A percentile compares a stretch with the other conserved stretches of the same genome.
Conservation (phyloP, 2,329 filamentous ascomycete genomes). For the Ceratocystis colombiana region DNA sequence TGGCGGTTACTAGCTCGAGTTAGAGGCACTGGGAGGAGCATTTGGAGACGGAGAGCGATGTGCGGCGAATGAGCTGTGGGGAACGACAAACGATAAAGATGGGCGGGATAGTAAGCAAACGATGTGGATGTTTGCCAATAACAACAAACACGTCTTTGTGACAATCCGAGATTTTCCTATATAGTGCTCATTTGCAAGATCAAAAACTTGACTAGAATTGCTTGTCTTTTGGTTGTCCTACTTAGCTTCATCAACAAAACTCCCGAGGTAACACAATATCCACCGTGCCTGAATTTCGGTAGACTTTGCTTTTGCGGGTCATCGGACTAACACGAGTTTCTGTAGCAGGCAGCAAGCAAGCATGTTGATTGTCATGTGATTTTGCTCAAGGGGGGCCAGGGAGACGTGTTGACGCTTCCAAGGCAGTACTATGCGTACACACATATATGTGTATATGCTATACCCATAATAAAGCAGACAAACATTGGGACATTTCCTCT, state of each 20-base stretch:
- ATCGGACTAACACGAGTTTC: slow-evolving; percentile 10
- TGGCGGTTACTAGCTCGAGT: slow-evolving; percentile 37
- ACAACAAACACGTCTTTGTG: background rate
- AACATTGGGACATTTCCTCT: background rate
- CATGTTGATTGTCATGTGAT: slow-evolving; percentile 12
- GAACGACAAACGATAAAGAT: background rate
- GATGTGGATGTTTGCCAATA: background rate
- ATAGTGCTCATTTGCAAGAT: background rate
- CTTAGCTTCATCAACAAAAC: slow-evolving; percentile 1
- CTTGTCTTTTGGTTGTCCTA: slow-evolving; percentile 2
- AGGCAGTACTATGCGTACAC: too few relatives aligned
- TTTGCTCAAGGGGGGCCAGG: background rate
- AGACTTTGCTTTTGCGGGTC: slow-evolving; percentile 4
- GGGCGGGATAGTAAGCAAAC: background rate
- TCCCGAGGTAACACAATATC: slow-evolving; percentile 9
- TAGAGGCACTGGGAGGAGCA: too few relatives aligned
- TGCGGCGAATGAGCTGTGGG: background rate
- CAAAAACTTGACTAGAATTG: background rate
- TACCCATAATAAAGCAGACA: too few relatives aligned
- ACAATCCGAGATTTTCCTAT: background rate
- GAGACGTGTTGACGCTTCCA: too few relatives aligned
- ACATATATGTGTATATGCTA: too few relatives aligned
- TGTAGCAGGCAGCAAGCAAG: too few relatives aligned
- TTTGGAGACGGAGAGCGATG: background rate
- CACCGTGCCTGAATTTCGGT: background rate